These are phyloP conservation scores for Periglandula ipomoeae DNA, from an alignment of 2,329 filamentous ascomycete species.

Conservation along the genomic window DNA sequence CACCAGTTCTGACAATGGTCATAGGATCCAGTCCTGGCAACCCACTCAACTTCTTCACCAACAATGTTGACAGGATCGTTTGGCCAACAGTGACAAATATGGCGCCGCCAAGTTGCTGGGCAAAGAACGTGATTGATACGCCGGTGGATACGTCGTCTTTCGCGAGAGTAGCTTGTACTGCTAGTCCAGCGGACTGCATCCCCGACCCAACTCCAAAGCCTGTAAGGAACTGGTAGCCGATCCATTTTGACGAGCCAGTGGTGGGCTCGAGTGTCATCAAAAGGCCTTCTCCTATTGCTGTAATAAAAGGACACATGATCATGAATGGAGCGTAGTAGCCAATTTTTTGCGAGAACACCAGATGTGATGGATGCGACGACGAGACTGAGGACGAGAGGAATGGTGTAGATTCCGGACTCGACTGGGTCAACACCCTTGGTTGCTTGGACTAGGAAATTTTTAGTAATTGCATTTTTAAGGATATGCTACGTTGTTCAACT, in stretches of 20 bases:
- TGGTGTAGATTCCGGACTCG: slow-evolving; percentile 46
- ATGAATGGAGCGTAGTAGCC: slow-evolving; percentile 54
- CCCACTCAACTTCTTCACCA: slow-evolving; percentile 27
- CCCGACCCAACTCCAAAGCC: slow-evolving; percentile 51
- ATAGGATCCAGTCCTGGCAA: slow-evolving; percentile 34
- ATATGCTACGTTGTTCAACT: too few species aligned
- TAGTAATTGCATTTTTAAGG: too few species aligned
- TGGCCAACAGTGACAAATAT: slow-evolving; percentile 50
- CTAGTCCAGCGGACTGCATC: slow-evolving; percentile 49
- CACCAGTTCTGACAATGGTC: slow-evolving; percentile 37
- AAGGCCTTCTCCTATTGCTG: slow-evolving; percentile 45
- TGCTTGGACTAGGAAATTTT: slow-evolving; percentile 47
- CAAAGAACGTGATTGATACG: slow-evolving; percentile 43
- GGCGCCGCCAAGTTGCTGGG: slow-evolving; percentile 50
- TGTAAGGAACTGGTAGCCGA: slow-evolving; percentile 48
- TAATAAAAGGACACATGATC: slow-evolving; percentile 39
- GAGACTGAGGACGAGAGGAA: slow-evolving; percentile 47
- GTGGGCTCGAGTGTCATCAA: slow-evolving; percentile 44
- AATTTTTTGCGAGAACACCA: slow-evolving; percentile 39
- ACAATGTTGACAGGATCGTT: slow-evolving; percentile 39
- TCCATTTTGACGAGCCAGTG: slow-evolving; percentile 44
- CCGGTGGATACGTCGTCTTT: slow-evolving; percentile 45
- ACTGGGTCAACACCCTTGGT: slow-evolving; percentile 42
- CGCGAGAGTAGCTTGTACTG: slow-evolving; percentile 44
- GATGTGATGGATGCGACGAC: slow-evolving; percentile 41